Conservation (phyloP, 164 flowering plant genomes). For the Akebia trifoliata region DNA sequence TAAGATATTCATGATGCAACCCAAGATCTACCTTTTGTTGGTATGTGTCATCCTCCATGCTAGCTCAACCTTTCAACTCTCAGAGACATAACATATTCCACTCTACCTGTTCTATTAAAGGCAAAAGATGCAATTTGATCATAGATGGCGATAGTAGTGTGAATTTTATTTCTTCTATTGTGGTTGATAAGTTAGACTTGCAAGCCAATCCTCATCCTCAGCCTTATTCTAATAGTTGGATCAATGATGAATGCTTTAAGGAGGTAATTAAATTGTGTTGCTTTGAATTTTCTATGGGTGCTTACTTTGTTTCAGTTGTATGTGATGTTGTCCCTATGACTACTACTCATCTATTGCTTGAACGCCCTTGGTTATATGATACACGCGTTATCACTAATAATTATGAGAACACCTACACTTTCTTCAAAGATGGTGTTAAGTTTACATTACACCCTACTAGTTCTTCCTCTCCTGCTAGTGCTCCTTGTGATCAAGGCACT, state of each 20-base stretch:
- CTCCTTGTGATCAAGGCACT: conserved; percentile 1
- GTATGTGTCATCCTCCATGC: neutral
- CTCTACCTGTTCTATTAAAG: neutral
- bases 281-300: neutral
- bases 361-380: conserved; percentile 6
- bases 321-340: conserved; percentile 3
- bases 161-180: neutral
- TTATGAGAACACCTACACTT: neutral
- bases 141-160: neutral
- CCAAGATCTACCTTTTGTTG: too few relatives aligned
- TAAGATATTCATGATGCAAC: neutral
- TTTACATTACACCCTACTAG: neutral
- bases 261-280: neutral
- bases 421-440: neutral
- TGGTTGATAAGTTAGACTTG: neutral
- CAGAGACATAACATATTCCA: neutral
- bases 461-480: neutral
- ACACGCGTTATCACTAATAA: neutral
- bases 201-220: neutral
- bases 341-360: neutral
- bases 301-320: neutral
- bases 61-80: neutral
- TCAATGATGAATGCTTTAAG: neutral
- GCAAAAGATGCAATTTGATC: neutral
- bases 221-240: conserved; percentile 4